Percentiles rank a stretch among this genome's conserved stretches.
Evolutionary conservation across 164 flowering plant species (phyloP).

Genomic region (Chimonanthus praecox): DNA sequence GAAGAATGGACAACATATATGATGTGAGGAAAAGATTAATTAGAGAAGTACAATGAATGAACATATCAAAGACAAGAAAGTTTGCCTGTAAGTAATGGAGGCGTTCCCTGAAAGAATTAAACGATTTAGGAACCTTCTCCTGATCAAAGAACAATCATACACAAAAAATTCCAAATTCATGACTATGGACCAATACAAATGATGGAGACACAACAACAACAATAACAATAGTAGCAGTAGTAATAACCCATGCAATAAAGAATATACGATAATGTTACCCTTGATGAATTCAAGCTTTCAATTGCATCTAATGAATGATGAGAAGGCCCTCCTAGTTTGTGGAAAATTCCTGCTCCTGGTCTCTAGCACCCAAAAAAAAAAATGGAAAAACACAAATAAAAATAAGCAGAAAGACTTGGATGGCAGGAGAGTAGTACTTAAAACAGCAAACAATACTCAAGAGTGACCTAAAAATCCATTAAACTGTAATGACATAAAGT

Average conservation of each 20-base stretch:
- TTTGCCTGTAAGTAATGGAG: slow-evolving; percentile 76
- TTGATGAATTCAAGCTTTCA: slow-evolving; percentile 43
- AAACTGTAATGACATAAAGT: no score
- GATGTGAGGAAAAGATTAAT: neutral
- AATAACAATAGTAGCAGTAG: neutral
- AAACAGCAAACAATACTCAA: no score
- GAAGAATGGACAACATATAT: slow-evolving; percentile 8
- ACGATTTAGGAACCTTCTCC: slow-evolving; percentile 50
- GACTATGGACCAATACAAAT: neutral
- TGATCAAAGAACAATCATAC: slow-evolving; percentile 14
- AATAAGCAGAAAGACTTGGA: no score
- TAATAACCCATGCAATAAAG: no score
- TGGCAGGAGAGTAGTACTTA: no score
- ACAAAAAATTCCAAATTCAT: neutral
- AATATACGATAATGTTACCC: slow-evolving; percentile 31
- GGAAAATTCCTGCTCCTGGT: slow-evolving; percentile 59
- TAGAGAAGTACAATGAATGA: neutral
- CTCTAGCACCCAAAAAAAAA: slow-evolving; percentile 14
- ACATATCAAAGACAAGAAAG: slow-evolving; percentile 1
- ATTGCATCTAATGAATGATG: slow-evolving; percentile 60
- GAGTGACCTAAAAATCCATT: no score
- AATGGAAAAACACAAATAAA: neutral
- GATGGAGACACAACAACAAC: neutral
- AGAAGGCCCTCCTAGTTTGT: slow-evolving; percentile 48
- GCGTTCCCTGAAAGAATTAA: slow-evolving; percentile 78